Evolutionary conservation across 345 rosid genomes (phyloP).

Genomic region (Linum lewisii): DNA sequence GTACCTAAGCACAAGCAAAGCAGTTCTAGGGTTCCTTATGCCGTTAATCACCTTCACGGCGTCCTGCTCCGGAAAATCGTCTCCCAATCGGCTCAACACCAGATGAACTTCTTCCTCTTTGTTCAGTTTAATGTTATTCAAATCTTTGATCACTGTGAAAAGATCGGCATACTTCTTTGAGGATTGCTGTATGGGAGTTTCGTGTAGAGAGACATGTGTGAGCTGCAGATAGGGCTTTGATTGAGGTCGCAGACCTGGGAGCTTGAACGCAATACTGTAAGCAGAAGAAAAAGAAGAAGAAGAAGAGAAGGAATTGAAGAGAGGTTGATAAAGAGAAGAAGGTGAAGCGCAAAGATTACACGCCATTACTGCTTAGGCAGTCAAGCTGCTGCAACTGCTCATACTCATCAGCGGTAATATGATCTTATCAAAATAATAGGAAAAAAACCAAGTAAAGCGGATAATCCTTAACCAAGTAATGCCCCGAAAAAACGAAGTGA

Average conservation of each 20-base stretch:
- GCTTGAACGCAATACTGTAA: constrained; percentile 13
- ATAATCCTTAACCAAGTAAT: no score
- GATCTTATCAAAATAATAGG: no score
- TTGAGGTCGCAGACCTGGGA: constrained; percentile 16
- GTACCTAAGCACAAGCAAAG: constrained; percentile 38
- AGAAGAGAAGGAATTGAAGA: constrained; percentile 24
- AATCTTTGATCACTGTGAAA: constrained; percentile 43
- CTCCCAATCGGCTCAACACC: constrained; percentile 40
- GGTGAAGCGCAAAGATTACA: constrained; percentile 37
- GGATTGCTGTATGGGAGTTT: constrained; percentile 16
- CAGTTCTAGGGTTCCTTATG: constrained; percentile 62
- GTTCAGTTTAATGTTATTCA: constrained; percentile 34
- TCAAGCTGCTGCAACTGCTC: no score
- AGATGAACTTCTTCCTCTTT: constrained; percentile 34
- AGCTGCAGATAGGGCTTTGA: constrained; percentile 16
- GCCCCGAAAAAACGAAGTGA: no score
- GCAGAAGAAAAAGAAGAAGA: constrained; percentile 16
- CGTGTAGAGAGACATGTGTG: constrained; percentile 43
- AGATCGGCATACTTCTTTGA: constrained; percentile 41
- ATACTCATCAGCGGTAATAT: no score
- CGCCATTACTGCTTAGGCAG: constrained; percentile 48
- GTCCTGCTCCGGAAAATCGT: constrained; percentile 52
- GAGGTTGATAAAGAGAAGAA: constrained; percentile 35
- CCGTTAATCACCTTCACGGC: constrained; percentile 72
- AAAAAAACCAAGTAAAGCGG: no score